Base-by-base conservation (phyloP, 2,329 filamentous ascomycete species). In the Pseudonectria buxi region DNA sequence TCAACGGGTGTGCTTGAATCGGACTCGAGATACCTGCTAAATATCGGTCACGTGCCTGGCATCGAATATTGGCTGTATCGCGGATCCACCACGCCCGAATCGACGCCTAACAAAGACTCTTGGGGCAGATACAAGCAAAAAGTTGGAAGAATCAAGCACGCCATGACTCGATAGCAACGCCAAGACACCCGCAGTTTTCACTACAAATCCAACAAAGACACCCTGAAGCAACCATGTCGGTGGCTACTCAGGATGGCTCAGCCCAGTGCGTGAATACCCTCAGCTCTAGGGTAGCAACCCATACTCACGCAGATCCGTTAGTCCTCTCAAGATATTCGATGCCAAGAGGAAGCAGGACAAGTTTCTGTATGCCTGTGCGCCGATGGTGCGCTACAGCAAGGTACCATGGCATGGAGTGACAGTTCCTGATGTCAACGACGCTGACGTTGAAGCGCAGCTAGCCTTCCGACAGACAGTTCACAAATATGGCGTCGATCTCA, bases 331-430 rank as follows among this genome's bases (percentile, higher is more conserved):
- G 46, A 64, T 81, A 32, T 81, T 81, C 46, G 71, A 77, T 45
- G 53, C 67, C 28, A 69, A 72, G 5, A 71, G 65, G 50, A 59
- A 60, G 30, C 63, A 76, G 44, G 63, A 68, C 24, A 65, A 71
- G 40, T 72, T 77, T 30, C 45, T 81, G 6, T 73, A 74, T 47
- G 69, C 77, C 14, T 76, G 70, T 30, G 78, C 78, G 11, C 78
- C 78, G n/a, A 83, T 83, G 78, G 78, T 83, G 36, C 67, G 78
- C 42, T 82, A 78, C 53, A 74, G 73, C 58, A 78, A 78, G 61
- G 69, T 62, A 55, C 9, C 5, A 22, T 2, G 4, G 4, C 11
- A 7, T 10, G 7, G 5, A 3, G 10, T 7, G 11, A 14, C 0
- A 6, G 4, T 13, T n/a, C 7, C 12, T 10, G n/a, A 4, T 14